Percentiles rank a stretch among this genome's conserved stretches.
These are phyloP conservation scores for Termitomyces sp. DNA, from an alignment of 768 basidiomycete species.

Conservation along the genomic window DNA sequence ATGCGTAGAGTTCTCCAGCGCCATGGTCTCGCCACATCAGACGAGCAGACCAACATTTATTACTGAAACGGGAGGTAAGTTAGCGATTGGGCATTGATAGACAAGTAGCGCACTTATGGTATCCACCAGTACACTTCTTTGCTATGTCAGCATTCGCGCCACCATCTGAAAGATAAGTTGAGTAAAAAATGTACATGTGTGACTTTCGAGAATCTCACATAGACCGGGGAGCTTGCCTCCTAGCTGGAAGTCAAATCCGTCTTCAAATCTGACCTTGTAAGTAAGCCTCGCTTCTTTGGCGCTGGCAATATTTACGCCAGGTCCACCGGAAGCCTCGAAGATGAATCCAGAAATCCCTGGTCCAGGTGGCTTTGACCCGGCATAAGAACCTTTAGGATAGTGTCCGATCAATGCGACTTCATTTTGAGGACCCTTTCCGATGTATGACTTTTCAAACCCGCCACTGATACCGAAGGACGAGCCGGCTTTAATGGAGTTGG, in stretches of 20 bases:
- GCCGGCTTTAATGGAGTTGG: background rate
- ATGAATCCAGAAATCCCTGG: slow-evolving; percentile 6
- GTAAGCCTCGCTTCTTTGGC: slow-evolving; percentile 62
- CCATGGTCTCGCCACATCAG: slow-evolving; percentile 64
- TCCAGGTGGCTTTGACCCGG: slow-evolving; percentile 3
- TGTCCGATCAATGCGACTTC: background rate
- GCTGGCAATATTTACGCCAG: slow-evolving; percentile 39
- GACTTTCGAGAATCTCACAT: slow-evolving; percentile 32
- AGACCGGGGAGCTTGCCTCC: slow-evolving; percentile 68
- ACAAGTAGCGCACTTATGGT: slow-evolving; percentile 15
- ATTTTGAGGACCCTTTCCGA: background rate
- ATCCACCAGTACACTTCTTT: slow-evolving; percentile 55
- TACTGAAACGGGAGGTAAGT: slow-evolving; percentile 20
- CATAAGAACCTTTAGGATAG: slow-evolving; percentile 11
- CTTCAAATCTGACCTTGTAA: slow-evolving; percentile 47
- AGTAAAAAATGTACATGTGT: background rate
- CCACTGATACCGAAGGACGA: slow-evolving; percentile 7
- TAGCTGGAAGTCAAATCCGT: slow-evolving; percentile 50
- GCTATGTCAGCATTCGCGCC: slow-evolving; percentile 41
- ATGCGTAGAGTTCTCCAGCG: slow-evolving; percentile 62
- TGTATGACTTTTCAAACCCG: background rate
- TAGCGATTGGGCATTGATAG: background rate
- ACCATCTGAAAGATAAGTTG: slow-evolving; percentile 33
- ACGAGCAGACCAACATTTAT: slow-evolving; percentile 56
- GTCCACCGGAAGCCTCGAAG: slow-evolving; percentile 60